A percentile compares a stretch with the other conserved stretches of the same genome.
Conservation (phyloP, 2,329 filamentous ascomycete species). For the Paracoccidioides lutzii region DNA sequence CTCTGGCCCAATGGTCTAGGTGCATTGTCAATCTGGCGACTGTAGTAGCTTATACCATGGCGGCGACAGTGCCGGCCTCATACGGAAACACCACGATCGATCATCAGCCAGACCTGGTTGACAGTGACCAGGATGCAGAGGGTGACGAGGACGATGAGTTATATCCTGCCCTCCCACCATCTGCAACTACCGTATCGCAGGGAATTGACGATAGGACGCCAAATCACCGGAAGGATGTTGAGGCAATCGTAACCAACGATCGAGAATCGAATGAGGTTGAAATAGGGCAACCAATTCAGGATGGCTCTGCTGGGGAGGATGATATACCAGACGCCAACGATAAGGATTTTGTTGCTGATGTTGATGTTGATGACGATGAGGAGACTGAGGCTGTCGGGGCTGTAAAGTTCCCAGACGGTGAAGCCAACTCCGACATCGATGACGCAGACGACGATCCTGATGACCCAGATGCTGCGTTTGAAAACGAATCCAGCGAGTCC, state of each 20-base stretch:
- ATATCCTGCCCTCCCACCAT: constrained; percentile 21
- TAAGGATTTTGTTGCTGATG: constrained; percentile 13
- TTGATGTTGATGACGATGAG: constrained; percentile 30
- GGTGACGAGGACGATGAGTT: constrained; percentile 33
- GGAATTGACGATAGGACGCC: constrained; percentile 1
- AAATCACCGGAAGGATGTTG: constrained; percentile 19
- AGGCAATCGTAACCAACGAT: constrained; percentile 19
- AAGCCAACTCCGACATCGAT: constrained; percentile 22
- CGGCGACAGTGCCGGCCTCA: constrained; percentile 29
- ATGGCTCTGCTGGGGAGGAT: constrained; percentile 11
- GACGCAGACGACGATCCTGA: constrained; percentile 17
- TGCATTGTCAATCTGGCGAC: constrained; percentile 25
- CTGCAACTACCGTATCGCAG: constrained; percentile 16
- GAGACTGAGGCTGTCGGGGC: constrained; percentile 29
- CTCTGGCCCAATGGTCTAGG: constrained; percentile 9
- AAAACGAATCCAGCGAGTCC: constrained; percentile 24
- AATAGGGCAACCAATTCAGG: constrained; percentile 17
- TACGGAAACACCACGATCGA: constrained; percentile 24
- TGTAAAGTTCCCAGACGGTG: constrained; percentile 24
- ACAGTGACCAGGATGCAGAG: constrained; percentile 33
- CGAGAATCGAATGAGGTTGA: constrained; percentile 13
- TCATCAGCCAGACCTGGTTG: constrained; percentile 21
- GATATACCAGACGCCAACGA: constrained; percentile 11
- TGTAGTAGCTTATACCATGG: constrained; percentile 27
- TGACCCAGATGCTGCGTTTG: constrained; percentile 32